Percentiles rank a stretch among this genome's conserved stretches.
Evolutionary conservation across 2,329 filamentous ascomycete genomes (phyloP).

Genomic region (Lasiodiplodia hormozganensis): DNA sequence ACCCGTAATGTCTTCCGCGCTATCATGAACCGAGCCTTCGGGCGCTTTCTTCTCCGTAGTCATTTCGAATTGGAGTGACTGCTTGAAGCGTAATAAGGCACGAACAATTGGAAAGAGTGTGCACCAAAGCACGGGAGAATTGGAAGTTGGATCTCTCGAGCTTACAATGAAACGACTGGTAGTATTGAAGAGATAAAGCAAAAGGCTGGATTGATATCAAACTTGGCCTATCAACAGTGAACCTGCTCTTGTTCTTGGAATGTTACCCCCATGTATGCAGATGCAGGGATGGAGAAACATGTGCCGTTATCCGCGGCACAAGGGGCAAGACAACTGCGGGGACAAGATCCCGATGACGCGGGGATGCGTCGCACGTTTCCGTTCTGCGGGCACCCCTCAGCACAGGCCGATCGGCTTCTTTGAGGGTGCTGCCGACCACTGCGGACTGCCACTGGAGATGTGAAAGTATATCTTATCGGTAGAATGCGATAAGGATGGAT

Average conservation of each 20-base stretch:
- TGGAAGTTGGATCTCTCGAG: background rate
- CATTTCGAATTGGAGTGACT: background rate
- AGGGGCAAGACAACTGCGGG: background rate
- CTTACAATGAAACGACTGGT: background rate
- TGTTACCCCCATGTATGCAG: background rate
- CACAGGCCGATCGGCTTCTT: slow-evolving; percentile 1
- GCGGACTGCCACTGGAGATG: background rate
- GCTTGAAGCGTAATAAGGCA: background rate
- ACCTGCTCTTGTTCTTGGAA: background rate
- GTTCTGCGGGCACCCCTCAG: background rate
- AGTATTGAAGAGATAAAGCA: background rate
- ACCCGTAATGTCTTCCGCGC: background rate
- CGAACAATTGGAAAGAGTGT: background rate
- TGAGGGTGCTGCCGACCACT: background rate
- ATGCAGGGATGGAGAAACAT: background rate
- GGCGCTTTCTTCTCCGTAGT: background rate
- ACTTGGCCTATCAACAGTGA: background rate
- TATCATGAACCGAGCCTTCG: background rate
- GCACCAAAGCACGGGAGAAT: background rate
- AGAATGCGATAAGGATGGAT: background rate
- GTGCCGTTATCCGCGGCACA: slow-evolving; percentile 2
- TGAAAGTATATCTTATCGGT: background rate
- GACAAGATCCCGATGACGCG: background rate
- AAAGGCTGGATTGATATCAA: background rate
- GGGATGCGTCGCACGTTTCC: slow-evolving; percentile 2